These are phyloP conservation scores for Chaetomium tenue DNA, from an alignment of 495 filamentous ascomycete genomes.

Conservation along the genomic window DNA sequence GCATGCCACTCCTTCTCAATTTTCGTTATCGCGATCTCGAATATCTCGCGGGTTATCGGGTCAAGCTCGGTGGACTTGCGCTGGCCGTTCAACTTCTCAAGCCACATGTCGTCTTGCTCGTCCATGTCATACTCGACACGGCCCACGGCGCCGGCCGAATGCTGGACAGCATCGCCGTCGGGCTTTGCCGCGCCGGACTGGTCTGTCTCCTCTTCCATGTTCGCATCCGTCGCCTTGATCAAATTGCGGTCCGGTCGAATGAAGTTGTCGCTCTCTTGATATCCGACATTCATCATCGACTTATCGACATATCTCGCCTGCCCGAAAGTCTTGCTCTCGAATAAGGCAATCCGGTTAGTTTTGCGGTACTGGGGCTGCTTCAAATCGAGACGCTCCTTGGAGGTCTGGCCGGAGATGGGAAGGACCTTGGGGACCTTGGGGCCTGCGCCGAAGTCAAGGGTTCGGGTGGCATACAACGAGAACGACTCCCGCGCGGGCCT, in stretches of 20 bases:
- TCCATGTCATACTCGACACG: conserved; percentile 99
- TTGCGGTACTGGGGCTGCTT: conserved; percentile 58
- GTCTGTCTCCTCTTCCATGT: conserved; percentile 81
- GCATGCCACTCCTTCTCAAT: conserved; percentile 99
- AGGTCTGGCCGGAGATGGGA: conserved; percentile 54
- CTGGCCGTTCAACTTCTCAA: conserved; percentile 76
- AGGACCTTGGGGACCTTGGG: conserved; percentile 51
- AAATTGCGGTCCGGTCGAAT: conserved; percentile 71
- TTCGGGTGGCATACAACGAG: conserved; percentile 48
- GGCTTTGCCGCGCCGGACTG: conserved; percentile 48
- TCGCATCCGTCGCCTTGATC: conserved; percentile 71
- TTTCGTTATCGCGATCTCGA: conserved; percentile 97
- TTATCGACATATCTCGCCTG: conserved; percentile 71
- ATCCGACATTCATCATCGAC: conserved; percentile 89
- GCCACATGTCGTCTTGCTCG: conserved; percentile 96
- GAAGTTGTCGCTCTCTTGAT: conserved; percentile 89
- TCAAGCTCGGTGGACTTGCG: conserved; percentile 70
- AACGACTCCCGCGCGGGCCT: conserved; percentile 50
- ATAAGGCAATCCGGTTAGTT: conserved; percentile 53
- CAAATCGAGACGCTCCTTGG: conserved; percentile 59
- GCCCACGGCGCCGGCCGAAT: conserved; percentile 52
- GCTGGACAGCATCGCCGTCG: conserved; percentile 57
- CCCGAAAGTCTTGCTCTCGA: conserved; percentile 56
- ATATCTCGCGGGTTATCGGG: conserved; percentile 83
- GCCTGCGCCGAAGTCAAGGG: conserved; percentile 36